Conservation (phyloP, 345 rosid genomes). For the Lepidium sativum region DNA sequence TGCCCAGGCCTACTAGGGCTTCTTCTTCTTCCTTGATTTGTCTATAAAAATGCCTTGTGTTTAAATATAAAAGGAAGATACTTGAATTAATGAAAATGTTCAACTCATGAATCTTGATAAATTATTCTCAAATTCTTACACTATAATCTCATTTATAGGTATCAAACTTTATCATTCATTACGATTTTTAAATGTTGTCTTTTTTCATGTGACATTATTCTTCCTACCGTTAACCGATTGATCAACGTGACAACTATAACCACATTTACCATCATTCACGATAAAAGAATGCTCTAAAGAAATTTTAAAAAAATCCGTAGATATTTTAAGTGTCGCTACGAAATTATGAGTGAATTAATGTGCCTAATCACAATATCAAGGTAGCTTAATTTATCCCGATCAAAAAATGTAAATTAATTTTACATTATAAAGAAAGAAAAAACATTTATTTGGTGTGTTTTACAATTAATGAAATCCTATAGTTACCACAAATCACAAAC, state of each 20-base stretch:
- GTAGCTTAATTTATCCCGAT: too few species aligned
- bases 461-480: neutral
- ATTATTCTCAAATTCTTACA: too few species aligned
- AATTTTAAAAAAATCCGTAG: too few species aligned
- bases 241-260: neutral
- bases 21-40: too few species aligned
- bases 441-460: constrained; percentile 5
- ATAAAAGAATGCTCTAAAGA: neutral
- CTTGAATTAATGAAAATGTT: too few species aligned
- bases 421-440: neutral
- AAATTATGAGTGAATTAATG: neutral
- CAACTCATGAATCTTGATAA: too few species aligned
- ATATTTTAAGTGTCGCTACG: neutral
- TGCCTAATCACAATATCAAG: neutral
- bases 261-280: neutral
- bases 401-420: too few species aligned
- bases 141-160: neutral
- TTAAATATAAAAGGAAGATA: too few species aligned
- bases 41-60: too few species aligned
- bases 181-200: neutral
- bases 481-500: constrained; percentile 2
- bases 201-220: neutral
- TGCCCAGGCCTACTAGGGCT: too few species aligned
- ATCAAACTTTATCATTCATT: neutral
- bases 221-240: neutral